A percentile compares a stretch with the other conserved stretches of the same genome.
These are phyloP conservation scores for Meyerozyma athensensis DNA, from an alignment of 1,139 yeast species.

Conservation along the genomic window DNA sequence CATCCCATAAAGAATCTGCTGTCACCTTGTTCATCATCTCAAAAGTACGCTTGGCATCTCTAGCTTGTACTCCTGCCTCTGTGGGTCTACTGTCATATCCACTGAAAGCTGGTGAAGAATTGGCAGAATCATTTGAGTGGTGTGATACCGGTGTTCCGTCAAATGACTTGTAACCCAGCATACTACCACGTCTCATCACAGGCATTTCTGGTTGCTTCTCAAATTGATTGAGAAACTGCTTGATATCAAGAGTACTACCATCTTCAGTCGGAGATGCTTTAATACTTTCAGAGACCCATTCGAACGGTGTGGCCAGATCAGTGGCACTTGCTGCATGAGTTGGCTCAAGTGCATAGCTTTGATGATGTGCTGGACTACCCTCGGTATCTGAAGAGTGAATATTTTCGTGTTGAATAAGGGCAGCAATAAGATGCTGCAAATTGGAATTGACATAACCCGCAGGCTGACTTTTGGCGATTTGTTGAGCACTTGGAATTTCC, in stretches of 20 bases:
- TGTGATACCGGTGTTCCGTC: background rate
- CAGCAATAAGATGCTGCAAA: constrained; percentile 24
- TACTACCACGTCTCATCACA: background rate
- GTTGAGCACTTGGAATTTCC: constrained; percentile 13
- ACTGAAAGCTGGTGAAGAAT: background rate
- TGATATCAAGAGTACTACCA: background rate
- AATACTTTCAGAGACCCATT: constrained; percentile 1
- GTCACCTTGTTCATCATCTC: constrained; percentile 66
- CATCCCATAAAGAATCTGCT: constrained; percentile 72
- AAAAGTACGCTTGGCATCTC: constrained; percentile 20
- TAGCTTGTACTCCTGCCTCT: background rate
- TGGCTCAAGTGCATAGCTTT: background rate
- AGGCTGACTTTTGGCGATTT: constrained; percentile 23
- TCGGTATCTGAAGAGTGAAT: background rate
- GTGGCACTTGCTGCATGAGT: background rate
- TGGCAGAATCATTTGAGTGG: background rate
- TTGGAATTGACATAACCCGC: constrained; percentile 36
- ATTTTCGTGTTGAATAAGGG: background rate
- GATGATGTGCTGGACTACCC: background rate
- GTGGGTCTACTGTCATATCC: background rate
- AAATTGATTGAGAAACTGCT: background rate
- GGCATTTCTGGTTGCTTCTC: background rate
- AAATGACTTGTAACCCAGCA: background rate
- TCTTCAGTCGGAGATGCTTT: background rate
- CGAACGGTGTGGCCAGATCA: background rate